Evolutionary conservation across 1,284 basidiomycete species (phyloP).

Genomic region (Inonotus hispidus): DNA sequence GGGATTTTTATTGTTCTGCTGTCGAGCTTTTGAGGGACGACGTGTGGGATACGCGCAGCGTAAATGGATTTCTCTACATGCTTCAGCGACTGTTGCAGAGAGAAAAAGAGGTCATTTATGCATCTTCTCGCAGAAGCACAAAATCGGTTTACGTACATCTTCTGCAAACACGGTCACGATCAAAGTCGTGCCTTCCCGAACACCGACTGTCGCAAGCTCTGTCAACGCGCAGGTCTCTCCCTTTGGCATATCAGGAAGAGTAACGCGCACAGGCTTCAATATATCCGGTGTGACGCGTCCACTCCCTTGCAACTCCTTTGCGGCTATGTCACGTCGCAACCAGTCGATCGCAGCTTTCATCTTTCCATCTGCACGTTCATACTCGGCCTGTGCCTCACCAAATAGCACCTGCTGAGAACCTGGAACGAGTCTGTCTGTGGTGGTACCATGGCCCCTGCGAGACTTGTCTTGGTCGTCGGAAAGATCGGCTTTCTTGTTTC

Average conservation of each 20-base stretch:
- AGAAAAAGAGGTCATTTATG: slow-evolving; percentile 4
- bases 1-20: slow-evolving; percentile 67
- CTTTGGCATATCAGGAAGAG: slow-evolving; percentile 36
- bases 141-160: slow-evolving; percentile 22
- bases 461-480: background rate
- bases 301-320: slow-evolving; percentile 60
- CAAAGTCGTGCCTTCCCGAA: slow-evolving; percentile 66
- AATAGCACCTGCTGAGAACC: slow-evolving; percentile 30
- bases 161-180: slow-evolving; percentile 73
- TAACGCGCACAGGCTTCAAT: slow-evolving; percentile 63
- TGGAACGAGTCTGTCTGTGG: slow-evolving; percentile 26
- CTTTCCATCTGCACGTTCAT: slow-evolving; percentile 50
- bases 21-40: slow-evolving; percentile 66
- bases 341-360: slow-evolving; percentile 62
- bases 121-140: background rate
- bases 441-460: background rate
- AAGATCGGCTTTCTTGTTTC: background rate
- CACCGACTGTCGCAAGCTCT: slow-evolving; percentile 71
- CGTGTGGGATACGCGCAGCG: slow-evolving; percentile 60
- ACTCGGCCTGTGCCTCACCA: slow-evolving; percentile 37
- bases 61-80: slow-evolving; percentile 67
- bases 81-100: slow-evolving; percentile 58
- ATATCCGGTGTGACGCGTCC: slow-evolving; percentile 70
- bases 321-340: slow-evolving; percentile 66
- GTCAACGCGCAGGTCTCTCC: slow-evolving; percentile 42